Conservation (phyloP, 352 stramenopile species). For the Phytophthora hibernalis region DNA sequence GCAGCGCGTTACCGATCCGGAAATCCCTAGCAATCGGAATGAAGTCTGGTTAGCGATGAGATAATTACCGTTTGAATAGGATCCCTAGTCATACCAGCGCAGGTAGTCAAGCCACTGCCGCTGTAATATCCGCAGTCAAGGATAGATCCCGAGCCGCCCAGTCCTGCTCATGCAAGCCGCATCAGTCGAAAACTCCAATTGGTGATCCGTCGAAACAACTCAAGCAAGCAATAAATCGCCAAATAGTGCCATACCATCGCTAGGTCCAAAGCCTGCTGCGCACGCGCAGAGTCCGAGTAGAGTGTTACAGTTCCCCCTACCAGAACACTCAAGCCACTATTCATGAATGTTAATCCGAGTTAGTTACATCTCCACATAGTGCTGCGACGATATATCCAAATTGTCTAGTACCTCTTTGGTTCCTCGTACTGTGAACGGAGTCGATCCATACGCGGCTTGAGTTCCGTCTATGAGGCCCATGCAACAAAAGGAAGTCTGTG, state of each 20-base stretch:
- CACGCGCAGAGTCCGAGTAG: slow-evolving; percentile 60
- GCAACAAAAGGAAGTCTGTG: background rate
- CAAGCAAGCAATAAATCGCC: background rate
- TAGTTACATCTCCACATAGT: background rate
- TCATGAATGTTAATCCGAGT: slow-evolving; percentile 1
- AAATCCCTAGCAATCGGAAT: slow-evolving; percentile 33
- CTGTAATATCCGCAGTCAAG: slow-evolving; percentile 58
- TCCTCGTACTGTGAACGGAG: slow-evolving; percentile 43
- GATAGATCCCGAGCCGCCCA: slow-evolving; percentile 37
- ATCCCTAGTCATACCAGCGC: slow-evolving; percentile 32
- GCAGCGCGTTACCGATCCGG: slow-evolving; percentile 51
- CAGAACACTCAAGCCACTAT: slow-evolving; percentile 73
- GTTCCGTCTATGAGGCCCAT: slow-evolving; percentile 38
- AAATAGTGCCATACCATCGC: slow-evolving; percentile 50
- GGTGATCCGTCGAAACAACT: background rate
- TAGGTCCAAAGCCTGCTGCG: slow-evolving; percentile 53
- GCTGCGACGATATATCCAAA: background rate
- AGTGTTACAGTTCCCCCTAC: slow-evolving; percentile 61
- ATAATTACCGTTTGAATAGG: background rate
- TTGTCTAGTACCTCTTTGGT: slow-evolving; percentile 62
- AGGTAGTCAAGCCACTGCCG: slow-evolving; percentile 49
- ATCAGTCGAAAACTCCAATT: background rate
- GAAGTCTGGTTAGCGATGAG: slow-evolving; percentile 1
- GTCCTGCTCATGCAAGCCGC: slow-evolving; percentile 18
- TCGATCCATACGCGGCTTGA: slow-evolving; percentile 42